A percentile compares a stretch with the other conserved stretches of the same genome.
phyloP scores from a whole-genome alignment of 352 stramenopile species.

The Phytophthora pini region DNA sequence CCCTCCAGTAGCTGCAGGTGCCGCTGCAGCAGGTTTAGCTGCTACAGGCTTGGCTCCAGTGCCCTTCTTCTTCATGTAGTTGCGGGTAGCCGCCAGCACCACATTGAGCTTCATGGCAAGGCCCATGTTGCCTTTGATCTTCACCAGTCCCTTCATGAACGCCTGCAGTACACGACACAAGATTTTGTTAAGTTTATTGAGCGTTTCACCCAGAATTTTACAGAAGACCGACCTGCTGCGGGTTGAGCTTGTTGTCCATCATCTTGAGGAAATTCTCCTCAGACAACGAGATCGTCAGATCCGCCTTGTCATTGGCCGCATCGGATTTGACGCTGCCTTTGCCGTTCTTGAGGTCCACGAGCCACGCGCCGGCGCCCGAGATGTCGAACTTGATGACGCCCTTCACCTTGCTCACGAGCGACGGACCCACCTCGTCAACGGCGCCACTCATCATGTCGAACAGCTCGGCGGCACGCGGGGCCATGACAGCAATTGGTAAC shows the following conservation, averaged over 20 bases:
- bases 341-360: conserved; percentile 83
- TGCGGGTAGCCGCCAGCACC: conserved; percentile 84
- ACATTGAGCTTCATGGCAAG: conserved; percentile 95
- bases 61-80: conserved; percentile 81
- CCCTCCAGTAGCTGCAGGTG: conserved; percentile 23
- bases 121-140: conserved; percentile 96
- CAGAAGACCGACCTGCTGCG: conserved; percentile 62
- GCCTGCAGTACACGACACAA: conserved; percentile 39
- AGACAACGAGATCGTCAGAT: conserved; percentile 79
- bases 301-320: conserved; percentile 62
- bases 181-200: conserved; percentile 1
- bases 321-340: conserved; percentile 63
- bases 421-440: conserved; percentile 71
- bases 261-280: conserved; percentile 81
- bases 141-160: conserved; percentile 95
- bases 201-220: background rate
- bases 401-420: conserved; percentile 80
- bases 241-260: conserved; percentile 91
- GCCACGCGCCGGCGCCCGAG: conserved; percentile 64
- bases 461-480: conserved; percentile 57
- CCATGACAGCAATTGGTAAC: conserved; percentile 26
- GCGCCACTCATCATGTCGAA: conserved; percentile 76
- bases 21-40: conserved; percentile 17
- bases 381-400: conserved; percentile 86
- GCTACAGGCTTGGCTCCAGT: conserved; percentile 25